These are phyloP conservation scores for Canna indica DNA, from an alignment of 176 grass and related monocot genomes.

Conservation along the genomic window DNA sequence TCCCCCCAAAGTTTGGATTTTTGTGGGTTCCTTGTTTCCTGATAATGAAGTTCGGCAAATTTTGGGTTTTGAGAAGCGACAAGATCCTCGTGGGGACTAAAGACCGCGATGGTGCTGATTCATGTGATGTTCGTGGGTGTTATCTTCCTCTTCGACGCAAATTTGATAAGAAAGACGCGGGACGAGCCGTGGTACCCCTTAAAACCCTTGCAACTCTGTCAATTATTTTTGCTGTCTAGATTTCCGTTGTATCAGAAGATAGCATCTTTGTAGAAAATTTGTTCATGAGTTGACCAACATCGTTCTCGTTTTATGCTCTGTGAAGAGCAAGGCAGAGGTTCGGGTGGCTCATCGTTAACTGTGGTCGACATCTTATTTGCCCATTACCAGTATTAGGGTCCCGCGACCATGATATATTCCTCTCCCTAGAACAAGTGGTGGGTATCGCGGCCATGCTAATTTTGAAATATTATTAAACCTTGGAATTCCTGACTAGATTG, in stretches of 20 bases:
- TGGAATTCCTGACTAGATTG: no score
- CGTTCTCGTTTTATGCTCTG: no score
- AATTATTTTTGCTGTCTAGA: conserved; percentile 1
- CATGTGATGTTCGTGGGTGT: conserved; percentile 64
- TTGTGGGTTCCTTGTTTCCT: background rate
- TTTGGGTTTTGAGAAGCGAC: conserved; percentile 32
- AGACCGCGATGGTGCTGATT: conserved; percentile 56
- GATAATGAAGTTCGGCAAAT: background rate
- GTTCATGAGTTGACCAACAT: background rate
- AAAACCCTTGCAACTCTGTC: conserved; percentile 6
- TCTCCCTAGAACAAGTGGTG: background rate
- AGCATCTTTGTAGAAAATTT: conserved; percentile 4
- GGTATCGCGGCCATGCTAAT: no score
- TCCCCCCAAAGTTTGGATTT: conserved; percentile 9
- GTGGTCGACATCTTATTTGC: background rate
- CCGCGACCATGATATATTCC: background rate
- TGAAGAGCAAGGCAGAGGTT: background rate
- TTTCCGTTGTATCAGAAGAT: no score
- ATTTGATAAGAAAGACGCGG: conserved; percentile 41
- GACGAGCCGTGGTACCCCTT: conserved; percentile 51
- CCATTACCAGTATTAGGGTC: background rate
- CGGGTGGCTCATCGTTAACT: background rate
- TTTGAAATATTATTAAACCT: no score
- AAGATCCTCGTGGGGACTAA: conserved; percentile 52
- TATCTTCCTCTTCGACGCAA: conserved; percentile 57